These are phyloP conservation scores for Nectriaceae sp. DNA, from an alignment of 2,329 filamentous ascomycete genomes.

Conservation along the genomic window DNA sequence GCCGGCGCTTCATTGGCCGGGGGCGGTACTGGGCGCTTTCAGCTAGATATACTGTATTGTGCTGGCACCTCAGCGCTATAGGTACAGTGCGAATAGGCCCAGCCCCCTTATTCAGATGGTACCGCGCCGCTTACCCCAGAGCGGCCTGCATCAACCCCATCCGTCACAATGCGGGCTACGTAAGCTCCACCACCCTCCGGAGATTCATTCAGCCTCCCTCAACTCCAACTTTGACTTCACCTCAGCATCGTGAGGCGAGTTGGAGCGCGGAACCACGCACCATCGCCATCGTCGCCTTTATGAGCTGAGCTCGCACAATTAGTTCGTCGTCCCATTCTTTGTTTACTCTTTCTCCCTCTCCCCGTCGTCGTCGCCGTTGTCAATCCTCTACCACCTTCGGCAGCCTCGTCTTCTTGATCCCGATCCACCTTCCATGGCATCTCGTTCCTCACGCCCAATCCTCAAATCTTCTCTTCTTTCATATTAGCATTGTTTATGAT, in stretches of 20 bases:
- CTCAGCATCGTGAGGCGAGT: conserved; percentile 18
- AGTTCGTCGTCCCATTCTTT: conserved; percentile 37
- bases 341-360: conserved; percentile 17
- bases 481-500: conserved; percentile 9
- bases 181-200: conserved; percentile 18
- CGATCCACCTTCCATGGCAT: conserved; percentile 19
- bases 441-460: conserved; percentile 9
- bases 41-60: background rate
- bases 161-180: conserved; percentile 1
- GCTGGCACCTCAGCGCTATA: background rate
- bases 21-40: background rate
- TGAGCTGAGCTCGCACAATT: conserved; percentile 32
- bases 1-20: background rate
- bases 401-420: conserved; percentile 26
- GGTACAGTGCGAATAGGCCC: background rate
- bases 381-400: conserved; percentile 21
- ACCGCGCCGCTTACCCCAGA: conserved; percentile 11
- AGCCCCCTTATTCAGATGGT: background rate
- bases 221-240: conserved; percentile 25
- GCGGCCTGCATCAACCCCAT: conserved; percentile 11
- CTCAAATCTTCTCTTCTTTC: conserved; percentile 11
- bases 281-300: conserved; percentile 16
- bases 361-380: conserved; percentile 20
- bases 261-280: conserved; percentile 21
- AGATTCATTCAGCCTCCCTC: conserved; percentile 31